Conservation (phyloP, 1,284 basidiomycete genomes). For the Cronartium quercuum region DNA sequence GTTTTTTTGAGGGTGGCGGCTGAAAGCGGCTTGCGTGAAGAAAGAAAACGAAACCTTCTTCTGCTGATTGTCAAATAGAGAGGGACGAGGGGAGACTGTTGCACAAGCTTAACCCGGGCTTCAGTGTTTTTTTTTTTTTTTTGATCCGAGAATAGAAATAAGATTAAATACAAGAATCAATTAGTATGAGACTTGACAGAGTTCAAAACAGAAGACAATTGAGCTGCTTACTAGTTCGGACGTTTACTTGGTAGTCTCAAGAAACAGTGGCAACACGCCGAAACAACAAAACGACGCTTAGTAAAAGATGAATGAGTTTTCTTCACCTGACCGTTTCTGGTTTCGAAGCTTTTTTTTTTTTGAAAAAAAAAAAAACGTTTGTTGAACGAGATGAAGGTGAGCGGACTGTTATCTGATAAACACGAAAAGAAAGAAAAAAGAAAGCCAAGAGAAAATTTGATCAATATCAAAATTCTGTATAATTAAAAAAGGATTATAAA, state of each 20-base stretch:
- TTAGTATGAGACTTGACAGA: too few species aligned
- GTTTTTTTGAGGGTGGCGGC: not conserved
- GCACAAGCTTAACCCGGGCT: not conserved
- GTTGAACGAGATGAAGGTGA: not conserved
- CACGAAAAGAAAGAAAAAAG: too few species aligned
- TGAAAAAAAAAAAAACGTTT: too few species aligned
- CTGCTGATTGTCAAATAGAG: not conserved
- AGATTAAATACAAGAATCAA: too few species aligned
- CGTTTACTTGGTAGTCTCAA: not conserved
- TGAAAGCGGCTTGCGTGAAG: not conserved
- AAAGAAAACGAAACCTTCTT: not conserved
- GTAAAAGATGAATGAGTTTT: not conserved
- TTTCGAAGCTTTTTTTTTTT: not conserved
- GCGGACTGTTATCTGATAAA: constrained; percentile 1
- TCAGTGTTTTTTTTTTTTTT: too few species aligned
- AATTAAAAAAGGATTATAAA: not conserved
- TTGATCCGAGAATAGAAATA: too few species aligned
- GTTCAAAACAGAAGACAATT: too few species aligned
- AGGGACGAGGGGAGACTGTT: not conserved
- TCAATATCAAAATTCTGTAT: too few species aligned
- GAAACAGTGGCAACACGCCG: not conserved
- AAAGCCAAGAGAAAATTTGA: too few species aligned
- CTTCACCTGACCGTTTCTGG: not conserved
- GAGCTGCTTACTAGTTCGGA: not conserved
- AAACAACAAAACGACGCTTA: not conserved